Percentiles rank a stretch among this genome's conserved stretches.
Evolutionary conservation across 768 basidiomycete genomes (phyloP).

Genomic region (Pleurotus sapidus): DNA sequence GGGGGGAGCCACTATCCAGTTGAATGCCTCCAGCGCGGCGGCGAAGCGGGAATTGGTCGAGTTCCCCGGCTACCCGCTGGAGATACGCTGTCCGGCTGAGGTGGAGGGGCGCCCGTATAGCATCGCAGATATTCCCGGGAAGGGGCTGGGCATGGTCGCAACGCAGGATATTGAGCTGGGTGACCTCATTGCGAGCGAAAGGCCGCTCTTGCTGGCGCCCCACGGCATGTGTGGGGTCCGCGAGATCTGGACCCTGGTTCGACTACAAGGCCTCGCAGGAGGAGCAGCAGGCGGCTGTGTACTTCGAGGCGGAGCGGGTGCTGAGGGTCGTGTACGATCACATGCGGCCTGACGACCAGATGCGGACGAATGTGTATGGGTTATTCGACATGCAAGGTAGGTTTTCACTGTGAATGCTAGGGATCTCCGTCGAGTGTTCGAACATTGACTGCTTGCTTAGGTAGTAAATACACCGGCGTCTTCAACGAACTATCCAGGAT

Average conservation of each 20-base stretch:
- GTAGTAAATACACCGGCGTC: constrained; percentile 11
- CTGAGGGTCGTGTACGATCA: constrained; percentile 16
- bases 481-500: constrained; percentile 19
- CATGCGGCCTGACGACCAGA: constrained; percentile 17
- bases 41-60: background rate
- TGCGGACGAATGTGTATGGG: background rate
- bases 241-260: too few species aligned
- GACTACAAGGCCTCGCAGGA: too few species aligned
- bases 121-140: background rate
- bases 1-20: background rate
- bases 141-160: constrained; percentile 3
- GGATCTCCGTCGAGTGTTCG: too few species aligned
- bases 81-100: background rate
- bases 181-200: constrained; percentile 15
- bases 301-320: background rate
- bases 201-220: constrained; percentile 24
- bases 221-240: background rate
- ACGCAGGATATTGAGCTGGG: constrained; percentile 13
- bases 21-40: background rate
- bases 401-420: too few species aligned
- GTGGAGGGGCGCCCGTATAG: background rate
- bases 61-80: background rate
- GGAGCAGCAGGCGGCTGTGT: too few species aligned
- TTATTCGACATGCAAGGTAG: too few species aligned
- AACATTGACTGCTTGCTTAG: background rate